Base-by-base conservation (phyloP, 371 early-diverging fungal species). In the Dichotomocladium elegans region DNA sequence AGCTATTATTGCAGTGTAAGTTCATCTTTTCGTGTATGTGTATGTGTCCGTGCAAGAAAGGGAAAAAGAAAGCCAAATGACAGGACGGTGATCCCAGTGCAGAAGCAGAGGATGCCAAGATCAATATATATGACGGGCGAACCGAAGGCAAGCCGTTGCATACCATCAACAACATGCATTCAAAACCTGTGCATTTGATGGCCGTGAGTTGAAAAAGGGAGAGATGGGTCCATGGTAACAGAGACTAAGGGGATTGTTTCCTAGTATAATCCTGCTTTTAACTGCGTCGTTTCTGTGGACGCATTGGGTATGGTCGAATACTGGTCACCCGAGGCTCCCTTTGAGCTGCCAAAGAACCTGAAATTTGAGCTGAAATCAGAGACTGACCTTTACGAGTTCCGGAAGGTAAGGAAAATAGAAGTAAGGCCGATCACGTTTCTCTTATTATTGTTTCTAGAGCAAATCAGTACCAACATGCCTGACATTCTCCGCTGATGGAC, bases 351-450 rank as follows among this genome's bases (percentile, higher is more conserved):
- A 2, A 76, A 77, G 24, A 69, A 71, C 0, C 68, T 95, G 6
- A 74, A 60, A 0, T 98, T 92, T 66, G 79, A 82, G 51, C 80
- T 85, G 61, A 98, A 96, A 76, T 81, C 89, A 8, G 91, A 96
- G 41, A 98, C 98, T 0, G 95, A 96, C 67, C 64, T 98, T 41
- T 98, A 93, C 57, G 94, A 93, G 60, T 96, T 94, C 57, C 86
- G 91, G 69, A 96, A 95, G 80, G 87, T 85, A 59, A 53, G 12
- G 25, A 15, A 21, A 42, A 41, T 17, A 26, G 11, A 44, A 43
- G 14, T 19, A 8, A 5, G 12, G 14, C 5, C 22, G 17, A 11
- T 31, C 2, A 34, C 31, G 15, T 30, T n/a, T 14, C 11, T 24
- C 17, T 8, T n/a, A n/a, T n/a, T 41, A 55, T 58, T 19, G 11